phyloP scores from a whole-genome alignment of 2,329 filamentous ascomycete species.

The Phoma sp. region DNA sequence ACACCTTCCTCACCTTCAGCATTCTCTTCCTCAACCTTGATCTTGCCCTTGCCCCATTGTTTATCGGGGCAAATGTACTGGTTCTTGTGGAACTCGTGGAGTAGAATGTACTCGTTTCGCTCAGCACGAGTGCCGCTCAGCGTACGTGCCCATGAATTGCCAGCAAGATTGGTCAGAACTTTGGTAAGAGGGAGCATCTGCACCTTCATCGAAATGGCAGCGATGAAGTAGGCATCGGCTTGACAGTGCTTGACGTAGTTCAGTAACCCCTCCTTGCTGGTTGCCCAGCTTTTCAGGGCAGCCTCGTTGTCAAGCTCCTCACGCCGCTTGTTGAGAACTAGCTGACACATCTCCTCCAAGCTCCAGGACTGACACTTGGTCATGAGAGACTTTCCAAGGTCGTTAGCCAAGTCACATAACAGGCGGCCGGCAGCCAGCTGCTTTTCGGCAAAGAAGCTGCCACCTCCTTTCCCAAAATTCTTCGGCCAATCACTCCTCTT shows the following conservation, averaged over 20 bases:
- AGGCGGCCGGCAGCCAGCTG: conserved; percentile 88
- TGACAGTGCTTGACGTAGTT: conserved; percentile 95
- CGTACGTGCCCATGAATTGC: conserved; percentile 97
- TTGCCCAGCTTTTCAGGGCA: conserved; percentile 85
- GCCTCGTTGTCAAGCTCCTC: conserved; percentile 88
- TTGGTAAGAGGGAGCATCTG: conserved; percentile 95
- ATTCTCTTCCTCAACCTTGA: conserved; percentile 73
- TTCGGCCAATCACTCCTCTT: conserved; percentile 85
- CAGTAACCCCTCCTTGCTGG: conserved; percentile 82
- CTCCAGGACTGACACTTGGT: conserved; percentile 98
- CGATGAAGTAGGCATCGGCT: conserved; percentile 93
- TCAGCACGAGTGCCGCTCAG: conserved; percentile 94
- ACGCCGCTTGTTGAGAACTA: conserved; percentile 80
- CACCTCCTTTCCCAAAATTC: conserved; percentile 82
- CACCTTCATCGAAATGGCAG: conserved; percentile 84
- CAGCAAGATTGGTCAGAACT: conserved; percentile 92
- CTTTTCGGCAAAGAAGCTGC: conserved; percentile 91
- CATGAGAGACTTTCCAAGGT: conserved; percentile 97
- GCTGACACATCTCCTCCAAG: conserved; percentile 93
- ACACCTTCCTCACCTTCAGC: conserved; percentile 71
- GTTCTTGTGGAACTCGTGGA: conserved; percentile 95
- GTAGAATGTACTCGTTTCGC: conserved; percentile 97
- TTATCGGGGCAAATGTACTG: conserved; percentile 99
- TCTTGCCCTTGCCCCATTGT: conserved; percentile 76
- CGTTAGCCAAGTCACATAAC: conserved; percentile 92